phyloP scores from a whole-genome alignment of 768 basidiomycete species.

The Hericium alpestre region DNA sequence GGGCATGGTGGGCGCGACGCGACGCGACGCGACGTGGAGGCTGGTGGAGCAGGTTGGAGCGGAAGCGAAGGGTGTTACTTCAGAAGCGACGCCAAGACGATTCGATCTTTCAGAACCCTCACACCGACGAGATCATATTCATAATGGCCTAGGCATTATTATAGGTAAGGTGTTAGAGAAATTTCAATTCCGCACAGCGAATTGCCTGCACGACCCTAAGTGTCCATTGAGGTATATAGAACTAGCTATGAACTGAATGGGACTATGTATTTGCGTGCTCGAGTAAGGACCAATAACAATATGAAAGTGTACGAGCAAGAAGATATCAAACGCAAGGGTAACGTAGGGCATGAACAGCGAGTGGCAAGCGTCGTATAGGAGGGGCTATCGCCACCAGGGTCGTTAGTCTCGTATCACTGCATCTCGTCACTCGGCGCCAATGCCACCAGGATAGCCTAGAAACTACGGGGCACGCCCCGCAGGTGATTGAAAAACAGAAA shows the following conservation, averaged over 20 bases:
- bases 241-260: not conserved
- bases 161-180: too few species aligned
- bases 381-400: constrained; percentile 34
- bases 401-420: constrained; percentile 27
- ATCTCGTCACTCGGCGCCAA: constrained; percentile 13
- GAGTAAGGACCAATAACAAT: not conserved
- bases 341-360: constrained; percentile 14
- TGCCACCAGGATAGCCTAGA: constrained; percentile 5
- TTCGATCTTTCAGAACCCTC: too few species aligned
- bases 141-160: too few species aligned
- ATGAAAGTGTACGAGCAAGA: constrained; percentile 5
- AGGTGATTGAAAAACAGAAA: not conserved
- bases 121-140: too few species aligned
- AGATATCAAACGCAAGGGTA: constrained; percentile 7
- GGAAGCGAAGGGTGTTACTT: too few species aligned
- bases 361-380: constrained; percentile 15
- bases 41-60: too few species aligned
- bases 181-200: not conserved
- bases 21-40: too few species aligned
- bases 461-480: constrained; percentile 10
- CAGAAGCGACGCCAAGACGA: too few species aligned
- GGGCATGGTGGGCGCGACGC: too few species aligned
- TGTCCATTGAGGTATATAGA: not conserved
- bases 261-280: not conserved
- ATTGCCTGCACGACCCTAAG: not conserved